These are phyloP conservation scores for Termitomyces sp. DNA, from an alignment of 768 basidiomycete species.

Conservation along the genomic window DNA sequence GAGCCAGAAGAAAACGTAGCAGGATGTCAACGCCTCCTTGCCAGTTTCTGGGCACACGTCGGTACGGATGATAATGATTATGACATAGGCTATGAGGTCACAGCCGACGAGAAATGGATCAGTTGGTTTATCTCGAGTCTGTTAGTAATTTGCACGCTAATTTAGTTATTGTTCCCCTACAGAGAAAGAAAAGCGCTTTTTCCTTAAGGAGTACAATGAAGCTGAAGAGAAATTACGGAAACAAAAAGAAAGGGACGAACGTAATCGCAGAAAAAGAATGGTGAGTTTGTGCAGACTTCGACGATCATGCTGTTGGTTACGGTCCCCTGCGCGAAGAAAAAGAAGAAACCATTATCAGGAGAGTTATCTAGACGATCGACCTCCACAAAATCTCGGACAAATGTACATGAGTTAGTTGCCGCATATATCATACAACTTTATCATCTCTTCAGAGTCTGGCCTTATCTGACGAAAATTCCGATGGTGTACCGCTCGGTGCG, in stretches of 20 bases:
- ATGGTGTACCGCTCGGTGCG: slow-evolving; percentile 8
- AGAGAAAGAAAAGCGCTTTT: slow-evolving; percentile 34
- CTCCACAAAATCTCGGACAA: slow-evolving; percentile 4
- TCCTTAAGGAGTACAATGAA: slow-evolving; percentile 24
- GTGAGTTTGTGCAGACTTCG: neutral
- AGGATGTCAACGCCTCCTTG: slow-evolving; percentile 50
- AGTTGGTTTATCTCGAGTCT: slow-evolving; percentile 28
- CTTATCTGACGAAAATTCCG: slow-evolving; percentile 7
- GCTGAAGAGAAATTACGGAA: slow-evolving; percentile 14
- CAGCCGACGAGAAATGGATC: slow-evolving; percentile 52
- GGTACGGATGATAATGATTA: slow-evolving; percentile 56
- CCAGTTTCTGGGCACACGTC: slow-evolving; percentile 60
- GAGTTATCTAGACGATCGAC: neutral
- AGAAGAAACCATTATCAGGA: slow-evolving; percentile 1
- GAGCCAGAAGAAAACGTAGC: slow-evolving; percentile 58
- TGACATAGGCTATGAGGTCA: slow-evolving; percentile 33
- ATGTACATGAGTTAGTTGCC: neutral
- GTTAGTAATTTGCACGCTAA: neutral
- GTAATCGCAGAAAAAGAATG: slow-evolving; percentile 12
- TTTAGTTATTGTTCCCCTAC: neutral
- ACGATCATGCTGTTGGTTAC: neutral
- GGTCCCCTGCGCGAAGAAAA: neutral
- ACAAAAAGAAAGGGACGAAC: slow-evolving; percentile 15
- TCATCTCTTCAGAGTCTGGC: slow-evolving; percentile 7
- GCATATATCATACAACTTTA: neutral